Percentiles rank a stretch among this genome's conserved stretches.
Evolutionary conservation across 495 filamentous ascomycete genomes (phyloP).

Genomic region (Aspergillus heteromorphus): DNA sequence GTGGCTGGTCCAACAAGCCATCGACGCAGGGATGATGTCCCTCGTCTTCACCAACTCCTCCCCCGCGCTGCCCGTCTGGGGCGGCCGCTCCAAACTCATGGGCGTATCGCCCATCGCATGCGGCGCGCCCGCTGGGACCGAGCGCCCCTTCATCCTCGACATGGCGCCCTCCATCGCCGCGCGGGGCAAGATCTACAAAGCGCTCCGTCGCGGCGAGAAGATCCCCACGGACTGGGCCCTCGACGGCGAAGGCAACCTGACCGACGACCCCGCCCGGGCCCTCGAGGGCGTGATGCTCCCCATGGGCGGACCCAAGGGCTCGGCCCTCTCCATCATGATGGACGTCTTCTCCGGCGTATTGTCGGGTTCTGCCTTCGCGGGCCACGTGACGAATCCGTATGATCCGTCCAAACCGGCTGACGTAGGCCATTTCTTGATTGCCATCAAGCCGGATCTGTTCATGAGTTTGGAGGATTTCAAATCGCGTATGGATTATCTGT

Average conservation of each 20-base stretch:
- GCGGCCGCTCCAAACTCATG: slow-evolving; percentile 60
- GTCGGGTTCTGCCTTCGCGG: slow-evolving; percentile 65
- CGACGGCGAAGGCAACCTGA: slow-evolving; percentile 61
- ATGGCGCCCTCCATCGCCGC: slow-evolving; percentile 74
- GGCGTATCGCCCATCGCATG: slow-evolving; percentile 75
- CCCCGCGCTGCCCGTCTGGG: slow-evolving; percentile 69
- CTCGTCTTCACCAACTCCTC: slow-evolving; percentile 77
- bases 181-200: slow-evolving; percentile 72
- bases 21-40: slow-evolving; percentile 66
- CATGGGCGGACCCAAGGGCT: slow-evolving; percentile 75
- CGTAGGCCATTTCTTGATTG: slow-evolving; percentile 72
- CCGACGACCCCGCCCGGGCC: slow-evolving; percentile 61
- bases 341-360: slow-evolving; percentile 77
- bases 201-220: slow-evolving; percentile 62
- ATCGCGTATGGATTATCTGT: slow-evolving; percentile 63
- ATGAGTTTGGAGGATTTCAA: slow-evolving; percentile 65
- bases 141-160: slow-evolving; percentile 63
- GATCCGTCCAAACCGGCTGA: slow-evolving; percentile 61
- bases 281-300: slow-evolving; percentile 71
- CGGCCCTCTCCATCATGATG: slow-evolving; percentile 72
- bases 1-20: slow-evolving; percentile 69
- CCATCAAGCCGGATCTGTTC: slow-evolving; percentile 72
- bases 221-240: slow-evolving; percentile 72
- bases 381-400: slow-evolving; percentile 66
- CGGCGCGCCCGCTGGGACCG: slow-evolving; percentile 59